Evolutionary conservation across 352 stramenopile species (phyloP), one percentile per base, ranked within the genome.

Genomic region (Phytophthora hibernalis): DNA sequence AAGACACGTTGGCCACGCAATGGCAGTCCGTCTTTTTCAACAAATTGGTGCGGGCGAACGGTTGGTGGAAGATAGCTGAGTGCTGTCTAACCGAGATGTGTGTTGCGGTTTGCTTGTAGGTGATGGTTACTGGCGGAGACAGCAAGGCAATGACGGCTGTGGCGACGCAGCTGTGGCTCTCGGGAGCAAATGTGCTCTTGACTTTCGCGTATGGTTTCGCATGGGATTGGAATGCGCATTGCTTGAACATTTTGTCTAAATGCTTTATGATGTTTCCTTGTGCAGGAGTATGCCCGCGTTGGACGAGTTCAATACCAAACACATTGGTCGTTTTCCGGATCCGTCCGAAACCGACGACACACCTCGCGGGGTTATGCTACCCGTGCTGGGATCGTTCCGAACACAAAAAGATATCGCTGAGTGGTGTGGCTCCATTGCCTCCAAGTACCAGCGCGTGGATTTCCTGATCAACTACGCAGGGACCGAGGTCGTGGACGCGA

Each of bases 361-460:
- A 20, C 71, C 72, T 12, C 83, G 81, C 13, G 82, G 82, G 15
- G 65, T 85, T 5, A 86, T 93, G 69, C 55, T 89, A 8, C 74
- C 85, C 20, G 73, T 89, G 20, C 64, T 89, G 28, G 80, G 66
- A 18, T 76, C 73, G 1, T 83, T 90, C 42, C 62, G 76, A 22
- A 85, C 77, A 13, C 65, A 70, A 28, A 62, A 67, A 45, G 69
- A 89, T 51, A 83, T 90, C 18, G 77, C 77, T 9, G 79, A 86
- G 40, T 92, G 82, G 82, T 87, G 76, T 48, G 59, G 63, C 13
- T 82, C 80, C 0, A 82, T 91, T 52, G 74, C 73, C 2, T 58
- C 66, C 13, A 88, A 90, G 48, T 91, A 87, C 61, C 70, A 77
- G 35, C 79, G 79, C 5, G 80, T 91, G n/a, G 74, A 92, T 68